phyloP scores from a whole-genome alignment of 768 basidiomycete species.

The Rhizopogon rudus region DNA sequence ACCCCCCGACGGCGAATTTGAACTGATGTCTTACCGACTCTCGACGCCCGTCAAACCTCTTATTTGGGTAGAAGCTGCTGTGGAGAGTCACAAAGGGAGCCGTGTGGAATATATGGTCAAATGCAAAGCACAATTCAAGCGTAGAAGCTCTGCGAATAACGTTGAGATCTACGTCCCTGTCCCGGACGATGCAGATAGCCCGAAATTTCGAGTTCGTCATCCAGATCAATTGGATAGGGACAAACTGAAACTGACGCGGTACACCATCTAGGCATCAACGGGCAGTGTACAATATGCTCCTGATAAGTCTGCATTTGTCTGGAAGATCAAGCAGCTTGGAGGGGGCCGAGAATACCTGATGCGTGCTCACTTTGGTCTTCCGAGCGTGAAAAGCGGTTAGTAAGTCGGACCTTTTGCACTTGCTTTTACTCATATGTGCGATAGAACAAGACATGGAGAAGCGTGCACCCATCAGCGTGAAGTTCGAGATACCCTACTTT shows the following conservation, averaged over 20 bases:
- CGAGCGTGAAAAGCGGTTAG: slow-evolving; percentile 87
- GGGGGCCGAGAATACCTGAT: slow-evolving; percentile 96
- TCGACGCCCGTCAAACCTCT: slow-evolving; percentile 96
- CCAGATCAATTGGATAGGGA: not conserved
- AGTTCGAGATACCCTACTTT: slow-evolving; percentile 98
- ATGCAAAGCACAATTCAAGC: slow-evolving; percentile 94
- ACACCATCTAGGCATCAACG: slow-evolving; percentile 68
- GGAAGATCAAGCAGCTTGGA: slow-evolving; percentile 98
- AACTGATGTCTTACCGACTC: slow-evolving; percentile 96
- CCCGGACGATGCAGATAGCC: slow-evolving; percentile 96
- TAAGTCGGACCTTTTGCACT: slow-evolving; percentile 5
- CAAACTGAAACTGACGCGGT: not conserved
- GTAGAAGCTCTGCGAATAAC: slow-evolving; percentile 94
- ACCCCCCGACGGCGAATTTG: slow-evolving; percentile 98
- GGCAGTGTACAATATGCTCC: slow-evolving; percentile 96
- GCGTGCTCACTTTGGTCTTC: slow-evolving; percentile 96
- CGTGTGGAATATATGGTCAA: slow-evolving; percentile 96
- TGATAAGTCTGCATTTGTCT: slow-evolving; percentile 96
- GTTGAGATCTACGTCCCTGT: slow-evolving; percentile 99
- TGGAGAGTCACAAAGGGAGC: slow-evolving; percentile 92
- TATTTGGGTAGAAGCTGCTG: slow-evolving; percentile 90
- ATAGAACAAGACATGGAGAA: slow-evolving; percentile 30
- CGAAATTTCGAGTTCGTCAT: slow-evolving; percentile 82
- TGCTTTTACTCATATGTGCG: not conserved
- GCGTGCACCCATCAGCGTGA: slow-evolving; percentile 92